phyloP scores from a whole-genome alignment of 2,329 filamentous ascomycete genomes.

The Tolypocladium endophyticum region DNA sequence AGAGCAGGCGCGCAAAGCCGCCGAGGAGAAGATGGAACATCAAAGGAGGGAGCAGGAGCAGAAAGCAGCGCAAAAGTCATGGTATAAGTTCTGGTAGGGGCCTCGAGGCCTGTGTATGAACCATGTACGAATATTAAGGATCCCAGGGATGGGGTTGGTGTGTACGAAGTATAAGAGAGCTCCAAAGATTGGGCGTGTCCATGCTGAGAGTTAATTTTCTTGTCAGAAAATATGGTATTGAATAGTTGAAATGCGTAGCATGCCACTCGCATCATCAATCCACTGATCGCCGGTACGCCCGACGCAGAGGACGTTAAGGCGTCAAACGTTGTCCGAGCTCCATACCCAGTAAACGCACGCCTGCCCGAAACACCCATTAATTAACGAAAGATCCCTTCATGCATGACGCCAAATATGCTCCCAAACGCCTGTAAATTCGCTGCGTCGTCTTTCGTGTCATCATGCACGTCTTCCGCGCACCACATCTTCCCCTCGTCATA shows the following conservation, averaged over 20 bases:
- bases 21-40: constrained; percentile 27
- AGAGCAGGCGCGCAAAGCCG: constrained; percentile 33
- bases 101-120: background rate
- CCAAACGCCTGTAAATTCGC: background rate
- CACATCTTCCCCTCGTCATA: too few relatives aligned
- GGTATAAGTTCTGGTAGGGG: constrained; percentile 48
- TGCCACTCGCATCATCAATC: background rate
- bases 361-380: background rate
- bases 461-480: background rate
- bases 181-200: background rate
- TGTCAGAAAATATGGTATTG: background rate
- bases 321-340: background rate
- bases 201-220: background rate
- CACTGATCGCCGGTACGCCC: background rate
- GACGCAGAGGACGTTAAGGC: background rate
- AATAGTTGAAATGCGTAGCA: background rate
- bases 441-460: background rate
- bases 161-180: too few relatives aligned
- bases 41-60: constrained; percentile 19
- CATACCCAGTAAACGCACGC: background rate
- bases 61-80: constrained; percentile 28
- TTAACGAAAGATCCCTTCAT: background rate
- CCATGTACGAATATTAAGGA: background rate
- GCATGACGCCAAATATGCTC: background rate
- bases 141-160: background rate